phyloP scores from a whole-genome alignment of 805 yeast genomes.

The Candida sakaeoensis region DNA sequence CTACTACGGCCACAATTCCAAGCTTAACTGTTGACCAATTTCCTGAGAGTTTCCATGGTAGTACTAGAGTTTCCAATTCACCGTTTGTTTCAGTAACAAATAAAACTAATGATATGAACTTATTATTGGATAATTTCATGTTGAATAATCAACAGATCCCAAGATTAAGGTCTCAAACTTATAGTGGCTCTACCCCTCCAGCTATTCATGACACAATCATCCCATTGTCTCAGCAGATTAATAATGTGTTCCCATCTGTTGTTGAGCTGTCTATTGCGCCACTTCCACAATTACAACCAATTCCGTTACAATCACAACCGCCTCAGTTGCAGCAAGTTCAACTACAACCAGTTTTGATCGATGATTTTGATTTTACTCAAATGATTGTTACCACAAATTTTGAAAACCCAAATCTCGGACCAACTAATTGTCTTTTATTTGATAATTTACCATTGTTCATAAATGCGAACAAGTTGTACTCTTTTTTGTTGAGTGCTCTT shows the following conservation, averaged over 20 bases:
- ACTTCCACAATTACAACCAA: conserved; percentile 11
- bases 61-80: conserved; percentile 18
- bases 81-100: conserved; percentile 19
- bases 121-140: conserved; percentile 30
- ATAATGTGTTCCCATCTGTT: background rate
- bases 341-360: conserved; percentile 34
- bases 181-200: conserved; percentile 31
- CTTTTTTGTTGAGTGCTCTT: conserved; percentile 20
- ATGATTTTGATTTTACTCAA: conserved; percentile 57
- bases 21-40: conserved; percentile 11
- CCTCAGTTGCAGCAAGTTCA: background rate
- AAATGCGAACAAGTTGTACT: conserved; percentile 41
- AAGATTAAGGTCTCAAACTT: conserved; percentile 41
- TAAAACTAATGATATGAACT: conserved; percentile 24
- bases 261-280: conserved; percentile 10
- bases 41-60: conserved; percentile 12
- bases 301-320: conserved; percentile 4
- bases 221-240: background rate
- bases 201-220: conserved; percentile 15
- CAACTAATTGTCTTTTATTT: conserved; percentile 72
- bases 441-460: conserved; percentile 78
- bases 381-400: conserved; percentile 66
- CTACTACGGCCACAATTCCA: conserved; percentile 40
- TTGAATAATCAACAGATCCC: conserved; percentile 17
- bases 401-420: conserved; percentile 66